Base-by-base conservation (phyloP, 768 basidiomycete species). In the Suillus paluster region DNA sequence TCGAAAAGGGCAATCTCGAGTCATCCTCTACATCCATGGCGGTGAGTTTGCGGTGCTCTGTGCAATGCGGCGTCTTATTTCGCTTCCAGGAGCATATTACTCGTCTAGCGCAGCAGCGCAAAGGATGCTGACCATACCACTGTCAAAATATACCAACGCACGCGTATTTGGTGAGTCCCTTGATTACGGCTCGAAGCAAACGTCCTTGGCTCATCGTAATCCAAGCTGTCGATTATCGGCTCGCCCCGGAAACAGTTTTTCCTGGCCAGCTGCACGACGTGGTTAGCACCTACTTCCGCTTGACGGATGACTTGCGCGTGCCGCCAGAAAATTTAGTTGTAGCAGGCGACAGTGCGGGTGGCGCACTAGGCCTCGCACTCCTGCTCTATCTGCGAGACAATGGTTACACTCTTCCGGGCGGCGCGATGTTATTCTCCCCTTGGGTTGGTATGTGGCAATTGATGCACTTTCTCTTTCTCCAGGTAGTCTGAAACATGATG, bases 341-440 rank as follows among this genome's bases (percentile, higher is more conserved):
- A 57, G 87, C 86, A 25, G 97, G 97, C 9, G 97, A 99, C 71
- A 95, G 93, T 63, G 97, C 97, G 9, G 97, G 97, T 5, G 97
- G 96, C 30, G 95, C 92, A 0, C 77, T 99, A 5, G 81, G 86
- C 27, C 83, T 98, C 1, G 95, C 94, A 0, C 77, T 95, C 52
- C 77, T 97, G 59, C 89, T 99, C 87, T 99, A 99, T 73, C 84
- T 99, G 19, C 83, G 97, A n/a, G 97, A 99, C 71, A 91, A 96
- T 66, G 78, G 80, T 17, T 96, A 97, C 72, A 84, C 89, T 1
- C 69, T 97, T 6, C 97, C 97, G 10, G 86, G 90, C 33, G 94
- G 90, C 4, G 89, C 89, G 9, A 92, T 99, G 33, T 74, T 97
- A 42, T 88, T 99, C 85, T 95, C 91, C 25, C 95, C 95, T 5